phyloP scores from a whole-genome alignment of 2,329 filamentous ascomycete species.

The Hawksworthiomyces lignivorus region DNA sequence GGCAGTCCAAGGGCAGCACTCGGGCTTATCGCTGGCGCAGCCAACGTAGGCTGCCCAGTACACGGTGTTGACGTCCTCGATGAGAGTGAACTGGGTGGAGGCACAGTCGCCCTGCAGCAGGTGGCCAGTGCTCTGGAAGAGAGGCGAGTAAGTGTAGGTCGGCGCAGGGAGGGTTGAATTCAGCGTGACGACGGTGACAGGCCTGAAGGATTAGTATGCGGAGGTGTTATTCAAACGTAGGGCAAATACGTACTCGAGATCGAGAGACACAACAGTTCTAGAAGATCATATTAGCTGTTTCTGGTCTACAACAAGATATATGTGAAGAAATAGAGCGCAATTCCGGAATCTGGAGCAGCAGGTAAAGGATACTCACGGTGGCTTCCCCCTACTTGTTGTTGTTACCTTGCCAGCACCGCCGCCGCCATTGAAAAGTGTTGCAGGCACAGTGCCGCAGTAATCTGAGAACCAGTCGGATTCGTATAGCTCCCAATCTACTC shows the following conservation, averaged over 20 bases:
- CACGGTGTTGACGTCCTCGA: constrained; percentile 19
- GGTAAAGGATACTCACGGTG: constrained; percentile 11
- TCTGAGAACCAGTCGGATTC: constrained; percentile 13
- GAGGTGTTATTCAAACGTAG: no score
- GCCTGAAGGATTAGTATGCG: constrained; percentile 5
- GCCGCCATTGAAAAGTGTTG: constrained; percentile 4
- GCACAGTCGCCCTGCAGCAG: constrained; percentile 19
- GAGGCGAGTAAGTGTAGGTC: constrained; percentile 9
- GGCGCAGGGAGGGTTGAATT: constrained; percentile 2
- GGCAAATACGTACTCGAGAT: constrained; percentile 18
- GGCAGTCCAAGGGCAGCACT: constrained; percentile 22
- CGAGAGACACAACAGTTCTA: constrained; percentile 16
- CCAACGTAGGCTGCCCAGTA: constrained; percentile 21
- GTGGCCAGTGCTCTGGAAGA: constrained; percentile 16
- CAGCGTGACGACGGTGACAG: constrained; percentile 14
- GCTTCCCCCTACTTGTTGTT: constrained; percentile 3
- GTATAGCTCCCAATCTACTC: constrained; percentile 12
- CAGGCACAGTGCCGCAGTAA: constrained; percentile 16
- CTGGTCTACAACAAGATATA: no score
- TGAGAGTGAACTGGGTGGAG: constrained; percentile 19
- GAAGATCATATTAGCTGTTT: no score
- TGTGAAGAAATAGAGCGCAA: no score
- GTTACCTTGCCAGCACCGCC: constrained; percentile 12
- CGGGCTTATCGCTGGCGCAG: constrained; percentile 19
- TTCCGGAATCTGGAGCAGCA: no score